Base-by-base conservation (phyloP, 2,329 filamentous ascomycete species). In the Didymella pinodella region DNA sequence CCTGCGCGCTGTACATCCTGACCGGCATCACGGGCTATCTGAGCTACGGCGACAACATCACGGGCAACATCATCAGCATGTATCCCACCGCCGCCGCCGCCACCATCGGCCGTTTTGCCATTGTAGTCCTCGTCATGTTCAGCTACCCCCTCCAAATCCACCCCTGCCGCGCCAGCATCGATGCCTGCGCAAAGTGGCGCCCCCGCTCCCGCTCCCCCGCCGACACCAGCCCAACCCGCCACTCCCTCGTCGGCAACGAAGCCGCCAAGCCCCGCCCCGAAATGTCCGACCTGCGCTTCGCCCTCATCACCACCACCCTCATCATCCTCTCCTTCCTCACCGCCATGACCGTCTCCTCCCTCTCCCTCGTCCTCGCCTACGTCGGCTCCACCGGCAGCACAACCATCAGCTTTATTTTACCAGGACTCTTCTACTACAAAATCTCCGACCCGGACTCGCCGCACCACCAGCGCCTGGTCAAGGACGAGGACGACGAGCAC, bases 381-480 rank as follows among this genome's bases (percentile, higher is more conserved):
- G 95, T 99, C 11, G 95, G 95, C 36, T 93, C 90, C 68, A 99
- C 95, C 0, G 95, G 95, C 52, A 94, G 90, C 50, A 99, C 95
- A 0, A 92, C 92, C 61, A 99, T 99, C 70, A 96, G 92, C 62
- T 99, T 99, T 75, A 98, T 99, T 65, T 84, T 99, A 0, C 95
- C 95, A 0, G 95, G 95, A 0, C 80, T 99, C 4, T 99, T 99
- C 77, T 99, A 98, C 78, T 99, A 98, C 81, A 98, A 98, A 79
- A 98, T 99, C 60, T 96, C 92, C 12, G 88, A 92, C 25, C 95
- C 95, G 0, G 90, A 97, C 54, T 94, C 91, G 44, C 85, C 89
- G 28, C 88, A 94, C 63, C 93, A 97, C 69, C 94, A 97, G 75
- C 87, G 90, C 14, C 82, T 98, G 10, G 82, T 92, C 63, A 98